phyloP scores from a whole-genome alignment of 352 stramenopile genomes.

The Phytophthora agathidicida region DNA sequence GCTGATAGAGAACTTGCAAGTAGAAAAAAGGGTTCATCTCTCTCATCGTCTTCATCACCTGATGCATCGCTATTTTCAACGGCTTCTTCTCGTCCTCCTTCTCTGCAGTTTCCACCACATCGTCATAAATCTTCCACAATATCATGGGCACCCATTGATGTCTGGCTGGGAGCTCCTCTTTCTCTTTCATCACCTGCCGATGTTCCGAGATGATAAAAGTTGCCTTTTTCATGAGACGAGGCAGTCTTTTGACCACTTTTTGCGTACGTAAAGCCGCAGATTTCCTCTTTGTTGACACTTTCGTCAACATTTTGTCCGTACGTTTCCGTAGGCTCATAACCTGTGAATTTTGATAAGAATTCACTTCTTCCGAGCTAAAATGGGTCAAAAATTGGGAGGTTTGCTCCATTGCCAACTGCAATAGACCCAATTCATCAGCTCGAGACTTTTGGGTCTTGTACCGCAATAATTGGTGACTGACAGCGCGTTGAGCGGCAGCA shows the following conservation, averaged over 20 bases:
- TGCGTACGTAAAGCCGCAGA: background rate
- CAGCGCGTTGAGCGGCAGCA: background rate
- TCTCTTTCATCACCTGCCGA: slow-evolving; percentile 9
- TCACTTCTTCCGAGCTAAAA: slow-evolving; percentile 18
- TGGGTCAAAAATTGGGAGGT: slow-evolving; percentile 19
- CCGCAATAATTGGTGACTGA: slow-evolving; percentile 5
- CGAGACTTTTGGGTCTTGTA: slow-evolving; percentile 16
- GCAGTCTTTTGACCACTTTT: slow-evolving; percentile 13
- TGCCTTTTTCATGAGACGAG: slow-evolving; percentile 27
- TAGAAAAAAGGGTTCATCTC: slow-evolving; percentile 47
- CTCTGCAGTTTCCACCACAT: background rate
- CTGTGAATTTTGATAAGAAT: background rate
- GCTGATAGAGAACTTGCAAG: slow-evolving; percentile 50
- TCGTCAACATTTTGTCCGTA: slow-evolving; percentile 27
- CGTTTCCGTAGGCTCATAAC: slow-evolving; percentile 9
- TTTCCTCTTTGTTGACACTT: slow-evolving; percentile 6
- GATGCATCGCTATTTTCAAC: slow-evolving; percentile 35
- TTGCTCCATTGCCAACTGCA: slow-evolving; percentile 24
- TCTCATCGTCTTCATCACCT: slow-evolving; percentile 34
- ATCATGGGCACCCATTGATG: slow-evolving; percentile 47
- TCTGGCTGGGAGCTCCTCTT: slow-evolving; percentile 23
- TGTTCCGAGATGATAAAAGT: slow-evolving; percentile 11
- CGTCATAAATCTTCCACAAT: slow-evolving; percentile 44
- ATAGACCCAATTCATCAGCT: slow-evolving; percentile 2
- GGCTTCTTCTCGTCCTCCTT: slow-evolving; percentile 10